phyloP scores from a whole-genome alignment of 306 rosid genomes.

The Trifolium fragiferum region DNA sequence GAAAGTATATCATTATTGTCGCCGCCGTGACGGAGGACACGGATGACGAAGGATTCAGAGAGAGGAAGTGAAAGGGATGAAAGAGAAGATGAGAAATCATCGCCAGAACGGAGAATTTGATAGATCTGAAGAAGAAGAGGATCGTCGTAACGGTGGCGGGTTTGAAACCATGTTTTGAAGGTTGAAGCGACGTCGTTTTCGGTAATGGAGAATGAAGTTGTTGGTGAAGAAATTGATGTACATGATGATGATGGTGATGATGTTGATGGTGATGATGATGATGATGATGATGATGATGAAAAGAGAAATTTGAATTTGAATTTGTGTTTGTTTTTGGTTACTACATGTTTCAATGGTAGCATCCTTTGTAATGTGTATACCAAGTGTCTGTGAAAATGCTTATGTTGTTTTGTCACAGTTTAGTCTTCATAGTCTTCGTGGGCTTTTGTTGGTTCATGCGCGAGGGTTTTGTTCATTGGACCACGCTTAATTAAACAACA shows the following conservation, averaged over 20 bases:
- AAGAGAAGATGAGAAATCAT: slow-evolving; percentile 48
- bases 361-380: neutral
- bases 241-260: neutral
- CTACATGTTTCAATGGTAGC: slow-evolving; percentile 48
- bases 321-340: slow-evolving; percentile 40
- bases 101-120: slow-evolving; percentile 46
- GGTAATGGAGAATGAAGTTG: neutral
- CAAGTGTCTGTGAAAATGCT: neutral
- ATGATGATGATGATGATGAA: neutral
- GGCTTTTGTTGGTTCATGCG: too few relatives aligned
- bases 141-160: slow-evolving; percentile 18
- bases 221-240: neutral
- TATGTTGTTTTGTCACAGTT: neutral
- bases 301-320: neutral
- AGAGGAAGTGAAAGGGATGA: slow-evolving; percentile 57
- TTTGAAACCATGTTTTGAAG: slow-evolving; percentile 69
- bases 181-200: slow-evolving; percentile 38
- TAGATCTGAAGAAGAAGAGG: slow-evolving; percentile 56
- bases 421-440: neutral
- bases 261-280: neutral
- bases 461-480: too few relatives aligned
- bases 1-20: slow-evolving; percentile 59
- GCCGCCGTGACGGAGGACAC: slow-evolving; percentile 51
- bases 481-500: too few relatives aligned
- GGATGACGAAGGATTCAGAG: slow-evolving; percentile 58